Conservation (phyloP, 1,139 yeast species). For the Magnusiomyces clavatus region DNA sequence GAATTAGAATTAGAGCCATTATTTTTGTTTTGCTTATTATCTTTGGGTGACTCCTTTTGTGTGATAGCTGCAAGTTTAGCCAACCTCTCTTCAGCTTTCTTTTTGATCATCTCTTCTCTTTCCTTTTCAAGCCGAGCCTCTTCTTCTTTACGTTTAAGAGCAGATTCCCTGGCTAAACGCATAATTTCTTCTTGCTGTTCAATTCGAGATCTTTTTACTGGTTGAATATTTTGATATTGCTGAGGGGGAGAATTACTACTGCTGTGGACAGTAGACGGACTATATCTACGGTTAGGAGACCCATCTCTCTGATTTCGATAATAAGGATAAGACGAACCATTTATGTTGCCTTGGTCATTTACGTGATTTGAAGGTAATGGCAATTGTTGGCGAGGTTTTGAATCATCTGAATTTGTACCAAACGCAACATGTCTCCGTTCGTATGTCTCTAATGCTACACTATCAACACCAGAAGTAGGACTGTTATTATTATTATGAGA, state of each 20-base stretch:
- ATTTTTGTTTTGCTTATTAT: neutral
- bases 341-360: neutral
- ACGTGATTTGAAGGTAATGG: neutral
- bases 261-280: neutral
- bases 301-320: neutral
- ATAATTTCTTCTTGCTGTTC: constrained; percentile 31
- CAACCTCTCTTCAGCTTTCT: constrained; percentile 23
- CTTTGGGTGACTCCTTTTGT: neutral
- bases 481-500: neutral
- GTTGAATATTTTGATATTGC: constrained; percentile 2
- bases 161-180: constrained; percentile 19
- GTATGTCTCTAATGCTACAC: neutral
- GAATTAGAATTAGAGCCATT: neutral
- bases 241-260: neutral
- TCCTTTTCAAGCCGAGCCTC: constrained; percentile 28
- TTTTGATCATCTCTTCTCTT: constrained; percentile 24
- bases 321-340: neutral
- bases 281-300: neutral
- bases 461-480: neutral
- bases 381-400: neutral
- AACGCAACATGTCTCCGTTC: neutral
- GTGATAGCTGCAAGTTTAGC: constrained; percentile 9
- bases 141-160: constrained; percentile 25
- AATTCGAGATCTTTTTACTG: constrained; percentile 10
- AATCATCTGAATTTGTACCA: too few species aligned